These are phyloP conservation scores for Osmanthus fragrans DNA, from an alignment of 257 asterid genomes.

Conservation along the genomic window DNA sequence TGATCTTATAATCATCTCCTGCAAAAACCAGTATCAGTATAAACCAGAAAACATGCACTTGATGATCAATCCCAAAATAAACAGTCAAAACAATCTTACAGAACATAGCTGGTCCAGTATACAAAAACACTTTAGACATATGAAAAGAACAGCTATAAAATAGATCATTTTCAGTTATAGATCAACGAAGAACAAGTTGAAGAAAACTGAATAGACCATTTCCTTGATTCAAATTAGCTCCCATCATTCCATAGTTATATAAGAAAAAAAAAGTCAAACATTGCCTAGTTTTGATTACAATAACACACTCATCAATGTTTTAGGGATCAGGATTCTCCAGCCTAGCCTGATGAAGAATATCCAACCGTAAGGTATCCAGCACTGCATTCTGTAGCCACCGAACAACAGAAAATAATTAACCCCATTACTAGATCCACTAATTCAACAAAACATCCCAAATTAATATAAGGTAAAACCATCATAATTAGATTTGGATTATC, in stretches of 20 bases:
- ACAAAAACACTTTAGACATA: not conserved
- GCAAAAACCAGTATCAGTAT: conserved; percentile 29
- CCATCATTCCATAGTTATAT: not conserved
- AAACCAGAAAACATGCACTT: not conserved
- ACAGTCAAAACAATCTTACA: not conserved
- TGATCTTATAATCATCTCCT: conserved; percentile 99
- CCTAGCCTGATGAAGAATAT: not conserved
- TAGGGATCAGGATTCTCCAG: not conserved
- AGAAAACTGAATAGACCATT: not conserved
- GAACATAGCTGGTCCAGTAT: not conserved
- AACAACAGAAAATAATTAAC: not conserved
- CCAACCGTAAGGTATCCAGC: not conserved
- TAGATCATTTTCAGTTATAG: not conserved
- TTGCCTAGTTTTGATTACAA: not conserved
- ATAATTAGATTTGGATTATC: not conserved
- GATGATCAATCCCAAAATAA: not conserved
- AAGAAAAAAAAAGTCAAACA: not conserved
- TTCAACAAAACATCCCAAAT: not conserved
- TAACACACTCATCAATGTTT: not conserved
- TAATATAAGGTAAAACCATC: not conserved
- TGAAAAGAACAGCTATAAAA: not conserved
- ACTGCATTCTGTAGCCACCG: not conserved
- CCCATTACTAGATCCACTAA: not conserved
- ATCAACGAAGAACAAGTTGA: not conserved
- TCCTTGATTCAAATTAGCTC: not conserved